Conservation (phyloP, 1,284 basidiomycete species). For the Ceratobasidium theobromae region DNA sequence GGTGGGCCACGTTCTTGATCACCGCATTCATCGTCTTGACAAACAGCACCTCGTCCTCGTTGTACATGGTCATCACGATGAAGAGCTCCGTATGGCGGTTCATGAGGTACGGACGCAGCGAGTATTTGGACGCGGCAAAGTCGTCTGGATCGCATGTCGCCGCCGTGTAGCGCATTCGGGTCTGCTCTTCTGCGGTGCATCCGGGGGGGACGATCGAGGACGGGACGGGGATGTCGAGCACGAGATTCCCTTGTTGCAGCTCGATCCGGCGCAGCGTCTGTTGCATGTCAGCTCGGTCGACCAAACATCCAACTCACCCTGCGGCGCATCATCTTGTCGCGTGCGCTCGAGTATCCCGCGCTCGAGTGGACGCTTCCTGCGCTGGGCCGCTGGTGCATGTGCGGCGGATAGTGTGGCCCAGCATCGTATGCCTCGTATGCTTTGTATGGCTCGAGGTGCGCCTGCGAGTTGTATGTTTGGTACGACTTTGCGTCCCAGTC, state of each 20-base stretch:
- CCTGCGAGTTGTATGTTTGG: conserved; percentile 59
- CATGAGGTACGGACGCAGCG: conserved; percentile 80
- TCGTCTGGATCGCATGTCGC: conserved; percentile 42
- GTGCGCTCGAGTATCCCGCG: conserved; percentile 65
- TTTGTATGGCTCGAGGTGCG: conserved; percentile 54
- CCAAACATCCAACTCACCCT: conserved; percentile 42
- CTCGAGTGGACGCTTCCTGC: conserved; percentile 43
- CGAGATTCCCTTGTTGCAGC: conserved; percentile 79
- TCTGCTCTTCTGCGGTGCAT: conserved; percentile 72
- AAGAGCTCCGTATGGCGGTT: conserved; percentile 89
- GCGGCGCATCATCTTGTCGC: conserved; percentile 75
- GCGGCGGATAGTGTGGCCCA: too few species aligned
- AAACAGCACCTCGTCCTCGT: conserved; percentile 80
- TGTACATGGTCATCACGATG: conserved; percentile 89
- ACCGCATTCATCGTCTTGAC: conserved; percentile 87
- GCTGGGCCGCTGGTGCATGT: too few species aligned
- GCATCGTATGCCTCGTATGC: conserved; percentile 56
- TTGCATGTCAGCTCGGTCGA: conserved; percentile 13
- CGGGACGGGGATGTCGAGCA: conserved; percentile 79
- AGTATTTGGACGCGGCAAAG: conserved; percentile 55
- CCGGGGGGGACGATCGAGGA: conserved; percentile 71
- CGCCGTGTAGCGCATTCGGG: conserved; percentile 66
- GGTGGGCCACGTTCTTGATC: conserved; percentile 85
- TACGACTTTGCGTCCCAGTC: conserved; percentile 59
- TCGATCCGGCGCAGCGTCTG: conserved; percentile 75